Conservation (phyloP, 371 early-diverging fungal genomes). For the Batkoa obscura region DNA sequence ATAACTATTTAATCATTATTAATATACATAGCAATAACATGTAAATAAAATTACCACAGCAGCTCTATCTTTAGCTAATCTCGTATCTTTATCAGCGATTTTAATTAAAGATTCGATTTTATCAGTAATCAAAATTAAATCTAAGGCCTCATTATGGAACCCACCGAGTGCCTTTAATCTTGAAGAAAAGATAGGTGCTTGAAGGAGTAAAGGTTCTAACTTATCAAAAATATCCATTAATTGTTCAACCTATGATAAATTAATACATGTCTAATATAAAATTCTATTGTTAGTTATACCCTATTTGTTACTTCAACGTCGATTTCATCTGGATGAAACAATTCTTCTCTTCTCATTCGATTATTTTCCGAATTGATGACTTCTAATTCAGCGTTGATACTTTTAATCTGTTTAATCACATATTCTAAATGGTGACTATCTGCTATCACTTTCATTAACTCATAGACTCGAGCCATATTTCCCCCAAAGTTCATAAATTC, state of each 20-base stretch:
- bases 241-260: background rate
- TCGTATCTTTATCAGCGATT: background rate
- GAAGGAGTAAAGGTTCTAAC: background rate
- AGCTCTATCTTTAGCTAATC: background rate
- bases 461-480: background rate
- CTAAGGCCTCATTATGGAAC: conserved; percentile 1
- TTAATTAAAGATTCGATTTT: background rate
- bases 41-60: too few relatives aligned
- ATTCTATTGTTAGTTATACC: too few relatives aligned
- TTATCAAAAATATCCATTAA: background rate
- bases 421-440: background rate
- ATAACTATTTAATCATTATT: too few relatives aligned
- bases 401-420: background rate
- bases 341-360: background rate
- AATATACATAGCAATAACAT: too few relatives aligned
- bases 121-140: background rate
- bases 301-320: background rate
- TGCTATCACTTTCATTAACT: background rate
- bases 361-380: background rate
- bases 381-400: background rate
- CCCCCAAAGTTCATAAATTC: background rate
- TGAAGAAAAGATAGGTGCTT: background rate
- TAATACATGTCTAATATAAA: too few relatives aligned
- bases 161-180: background rate
- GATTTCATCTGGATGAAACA: background rate